phyloP scores from a whole-genome alignment of 2,329 filamentous ascomycete genomes.

The Thermothelomyces thermophilus region DNA sequence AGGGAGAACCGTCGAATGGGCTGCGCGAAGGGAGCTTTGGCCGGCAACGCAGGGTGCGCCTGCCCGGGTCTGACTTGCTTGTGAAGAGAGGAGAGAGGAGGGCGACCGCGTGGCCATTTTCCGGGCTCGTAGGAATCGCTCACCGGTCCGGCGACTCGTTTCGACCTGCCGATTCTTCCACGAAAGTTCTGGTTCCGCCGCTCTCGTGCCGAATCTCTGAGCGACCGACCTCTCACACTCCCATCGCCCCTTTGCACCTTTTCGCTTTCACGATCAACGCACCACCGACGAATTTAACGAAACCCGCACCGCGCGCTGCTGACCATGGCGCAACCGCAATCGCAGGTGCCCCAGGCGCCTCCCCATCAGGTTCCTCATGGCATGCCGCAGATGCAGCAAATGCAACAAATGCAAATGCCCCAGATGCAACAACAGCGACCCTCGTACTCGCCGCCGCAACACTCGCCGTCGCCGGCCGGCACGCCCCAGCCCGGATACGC shows the following conservation, averaged over 20 bases:
- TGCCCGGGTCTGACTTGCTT: constrained; percentile 11
- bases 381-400: constrained; percentile 13
- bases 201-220: background rate
- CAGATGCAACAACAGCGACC: constrained; percentile 42
- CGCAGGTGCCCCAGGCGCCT: constrained; percentile 36
- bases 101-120: background rate
- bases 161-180: background rate
- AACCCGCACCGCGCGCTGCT: background rate
- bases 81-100: background rate
- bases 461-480: constrained; percentile 52
- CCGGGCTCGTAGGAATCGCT: background rate
- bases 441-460: constrained; percentile 57
- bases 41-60: constrained; percentile 26
- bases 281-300: background rate
- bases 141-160: background rate
- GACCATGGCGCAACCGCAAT: constrained; percentile 55
- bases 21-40: constrained; percentile 29
- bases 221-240: too few species aligned
- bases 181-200: background rate
- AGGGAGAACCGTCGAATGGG: constrained; percentile 19
- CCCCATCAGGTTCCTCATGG: constrained; percentile 13
- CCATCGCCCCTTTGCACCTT: background rate
- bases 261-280: background rate
- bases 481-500: constrained; percentile 46
- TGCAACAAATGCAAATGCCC: constrained; percentile 13